Evolutionary conservation across 2,329 filamentous ascomycete species (phyloP), one percentile per base, ranked within the genome.

Genomic region (Calonectria fujianensis): DNA sequence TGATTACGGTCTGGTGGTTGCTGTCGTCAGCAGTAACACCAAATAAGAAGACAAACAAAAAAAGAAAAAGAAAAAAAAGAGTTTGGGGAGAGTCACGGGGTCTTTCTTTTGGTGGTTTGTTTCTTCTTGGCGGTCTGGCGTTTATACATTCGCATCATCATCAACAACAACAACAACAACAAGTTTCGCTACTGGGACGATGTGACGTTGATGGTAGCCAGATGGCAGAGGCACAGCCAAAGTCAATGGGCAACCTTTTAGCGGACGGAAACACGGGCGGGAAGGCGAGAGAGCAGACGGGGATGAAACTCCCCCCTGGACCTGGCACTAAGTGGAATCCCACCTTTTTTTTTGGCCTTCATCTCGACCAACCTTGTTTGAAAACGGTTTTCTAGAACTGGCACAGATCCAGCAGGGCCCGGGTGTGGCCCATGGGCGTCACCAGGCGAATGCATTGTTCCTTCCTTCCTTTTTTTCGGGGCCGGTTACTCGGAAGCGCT

Each of bases 291-390:
- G 57, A 69, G 57, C 1, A 52, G 54, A 32, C 52, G 41, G 68
- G 45, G 45, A 29, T 32, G 18, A 37, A 69, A 48, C 20, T 39
- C 45, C 68, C 68, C 68, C 68, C 68, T 70, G 68, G 57, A 64
- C 68, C 68, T 70, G 57, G 68, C 45, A 70, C n/a, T 35, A 29
- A 41, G 68, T 70, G 68, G 68, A 70, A 70, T 70, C 68, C 41
- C 68, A 70, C 68, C 57, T 70, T 52, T 63, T 27, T 39, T 63
- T 64, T 48, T 52, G 57, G 9, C 32, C 64, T 61, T 24, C 29
- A 32, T 31, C 35, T 52, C 24, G 27, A 7, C 57, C 57, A 64
- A 50, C 68, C 57, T 70, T 64, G 57, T 70, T 70, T 41, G 54
- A 41, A 61, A 70, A 64, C 31, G 68, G 57, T 61, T 48, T 64